A percentile compares a stretch with the other conserved stretches of the same genome.
phyloP scores from a whole-genome alignment of 805 yeast genomes.

The Peterozyma toletana region DNA sequence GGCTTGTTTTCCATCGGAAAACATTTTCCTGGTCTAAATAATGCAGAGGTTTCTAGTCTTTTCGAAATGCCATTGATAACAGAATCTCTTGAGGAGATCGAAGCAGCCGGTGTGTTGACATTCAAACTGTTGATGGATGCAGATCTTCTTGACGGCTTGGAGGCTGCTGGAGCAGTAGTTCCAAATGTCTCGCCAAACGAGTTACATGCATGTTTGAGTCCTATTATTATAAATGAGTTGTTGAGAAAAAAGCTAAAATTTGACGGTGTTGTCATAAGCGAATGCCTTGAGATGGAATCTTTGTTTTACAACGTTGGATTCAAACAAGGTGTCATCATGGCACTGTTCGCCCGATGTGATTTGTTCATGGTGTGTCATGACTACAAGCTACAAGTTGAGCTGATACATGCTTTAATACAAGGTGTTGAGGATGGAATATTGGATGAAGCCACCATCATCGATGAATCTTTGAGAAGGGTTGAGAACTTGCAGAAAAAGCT shows the following conservation, averaged over 20 bases:
- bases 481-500: constrained; percentile 31
- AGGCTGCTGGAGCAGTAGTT: constrained; percentile 60
- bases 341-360: constrained; percentile 61
- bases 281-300: constrained; percentile 59
- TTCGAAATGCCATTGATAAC: constrained; percentile 53
- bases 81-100: constrained; percentile 46
- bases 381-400: constrained; percentile 45
- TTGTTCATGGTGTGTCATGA: constrained; percentile 57
- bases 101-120: constrained; percentile 42
- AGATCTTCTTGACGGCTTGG: constrained; percentile 42
- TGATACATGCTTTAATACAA: constrained; percentile 31
- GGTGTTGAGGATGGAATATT: constrained; percentile 24
- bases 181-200: constrained; percentile 56
- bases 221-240: constrained; percentile 41
- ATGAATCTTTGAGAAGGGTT: constrained; percentile 33
- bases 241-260: constrained; percentile 43
- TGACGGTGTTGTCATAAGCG: constrained; percentile 51
- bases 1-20: constrained; percentile 51
- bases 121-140: constrained; percentile 37
- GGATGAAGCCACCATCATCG: constrained; percentile 31
- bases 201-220: constrained; percentile 55
- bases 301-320: constrained; percentile 55
- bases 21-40: constrained; percentile 64
- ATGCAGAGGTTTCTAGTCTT: constrained; percentile 49
- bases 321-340: constrained; percentile 59